These are phyloP conservation scores for Hyphopichia burtonii DNA, from an alignment of 1,139 yeast genomes.

Conservation along the genomic window DNA sequence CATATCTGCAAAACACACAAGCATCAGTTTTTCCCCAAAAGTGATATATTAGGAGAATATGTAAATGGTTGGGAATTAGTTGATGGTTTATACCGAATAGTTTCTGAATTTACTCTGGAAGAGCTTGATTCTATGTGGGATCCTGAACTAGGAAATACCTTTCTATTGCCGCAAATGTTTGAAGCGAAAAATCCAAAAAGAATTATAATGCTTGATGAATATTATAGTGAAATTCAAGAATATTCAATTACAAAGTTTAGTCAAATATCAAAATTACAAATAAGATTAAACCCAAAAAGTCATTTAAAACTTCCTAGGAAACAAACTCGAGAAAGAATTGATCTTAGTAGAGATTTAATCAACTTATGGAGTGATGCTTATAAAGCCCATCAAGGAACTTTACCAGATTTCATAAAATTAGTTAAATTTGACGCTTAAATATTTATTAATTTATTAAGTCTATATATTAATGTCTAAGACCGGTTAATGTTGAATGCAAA, in stretches of 20 bases:
- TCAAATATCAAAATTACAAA: slow-evolving; percentile 12
- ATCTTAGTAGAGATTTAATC: slow-evolving; percentile 18
- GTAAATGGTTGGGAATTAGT: slow-evolving; percentile 24
- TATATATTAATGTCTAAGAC: too few relatives aligned
- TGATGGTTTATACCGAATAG: slow-evolving; percentile 13
- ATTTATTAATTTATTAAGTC: neutral
- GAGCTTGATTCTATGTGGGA: slow-evolving; percentile 19
- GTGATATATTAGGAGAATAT: slow-evolving; percentile 11
- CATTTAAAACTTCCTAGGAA: slow-evolving; percentile 16
- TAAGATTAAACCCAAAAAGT: slow-evolving; percentile 16
- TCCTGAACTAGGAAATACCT: slow-evolving; percentile 11
- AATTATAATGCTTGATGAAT: slow-evolving; percentile 11
- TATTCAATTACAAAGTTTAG: slow-evolving; percentile 11
- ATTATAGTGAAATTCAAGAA: slow-evolving; percentile 16
- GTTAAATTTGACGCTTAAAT: neutral
- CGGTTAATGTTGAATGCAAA: too few relatives aligned
- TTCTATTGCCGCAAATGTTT: slow-evolving; percentile 24
- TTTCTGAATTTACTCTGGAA: slow-evolving; percentile 9
- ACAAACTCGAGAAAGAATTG: slow-evolving; percentile 11
- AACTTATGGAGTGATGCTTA: slow-evolving; percentile 21
- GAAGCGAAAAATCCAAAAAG: neutral
- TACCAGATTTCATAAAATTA: slow-evolving; percentile 9
- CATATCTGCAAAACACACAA: slow-evolving; percentile 11
- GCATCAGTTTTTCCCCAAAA: slow-evolving; percentile 13
- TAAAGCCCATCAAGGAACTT: slow-evolving; percentile 11